Evolutionary conservation across 768 basidiomycete genomes (phyloP).

Genomic region (Suillus luteus): DNA sequence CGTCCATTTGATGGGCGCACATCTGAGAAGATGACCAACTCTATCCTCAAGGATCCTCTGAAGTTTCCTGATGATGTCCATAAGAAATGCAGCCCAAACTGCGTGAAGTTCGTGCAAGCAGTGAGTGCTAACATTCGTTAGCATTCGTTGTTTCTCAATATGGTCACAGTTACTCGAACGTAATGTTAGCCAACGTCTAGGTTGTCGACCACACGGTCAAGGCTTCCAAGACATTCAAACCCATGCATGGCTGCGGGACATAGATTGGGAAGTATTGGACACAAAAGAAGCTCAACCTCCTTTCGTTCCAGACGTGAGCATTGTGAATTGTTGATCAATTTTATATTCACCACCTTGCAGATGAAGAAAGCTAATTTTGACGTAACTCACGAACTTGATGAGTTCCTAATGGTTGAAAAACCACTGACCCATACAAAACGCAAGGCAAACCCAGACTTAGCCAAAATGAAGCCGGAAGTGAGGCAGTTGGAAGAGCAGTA

Average conservation of each 20-base stretch:
- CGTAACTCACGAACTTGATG: conserved; percentile 94
- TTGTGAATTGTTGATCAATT: not conserved
- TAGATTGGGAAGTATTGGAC: conserved; percentile 82
- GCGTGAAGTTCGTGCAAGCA: conserved; percentile 63
- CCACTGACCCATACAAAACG: conserved; percentile 94
- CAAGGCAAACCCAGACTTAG: conserved; percentile 82
- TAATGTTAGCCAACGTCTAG: conserved; percentile 75
- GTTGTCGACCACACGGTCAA: conserved; percentile 68
- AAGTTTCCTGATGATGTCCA: conserved; percentile 72
- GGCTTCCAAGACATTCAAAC: conserved; percentile 77
- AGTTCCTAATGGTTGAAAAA: conserved; percentile 96
- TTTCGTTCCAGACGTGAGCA: conserved; percentile 90
- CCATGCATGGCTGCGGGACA: conserved; percentile 82
- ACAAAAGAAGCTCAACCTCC: conserved; percentile 73
- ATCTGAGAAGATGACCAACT: conserved; percentile 83
- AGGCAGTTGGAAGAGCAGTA: conserved; percentile 93
- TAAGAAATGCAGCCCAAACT: conserved; percentile 63
- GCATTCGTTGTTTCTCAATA: not conserved
- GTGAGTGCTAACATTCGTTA: conserved; percentile 46
- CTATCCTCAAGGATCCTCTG: conserved; percentile 80
- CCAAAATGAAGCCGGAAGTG: conserved; percentile 89
- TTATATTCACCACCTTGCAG: conserved; percentile 41
- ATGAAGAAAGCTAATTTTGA: conserved; percentile 98
- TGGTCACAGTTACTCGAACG: conserved; percentile 76
- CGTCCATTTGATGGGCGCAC: conserved; percentile 92